Percentiles rank a stretch among this genome's conserved stretches.
Evolutionary conservation across 192 early-diverging fungal genomes (phyloP).

Genomic region (Coemansia sp.): DNA sequence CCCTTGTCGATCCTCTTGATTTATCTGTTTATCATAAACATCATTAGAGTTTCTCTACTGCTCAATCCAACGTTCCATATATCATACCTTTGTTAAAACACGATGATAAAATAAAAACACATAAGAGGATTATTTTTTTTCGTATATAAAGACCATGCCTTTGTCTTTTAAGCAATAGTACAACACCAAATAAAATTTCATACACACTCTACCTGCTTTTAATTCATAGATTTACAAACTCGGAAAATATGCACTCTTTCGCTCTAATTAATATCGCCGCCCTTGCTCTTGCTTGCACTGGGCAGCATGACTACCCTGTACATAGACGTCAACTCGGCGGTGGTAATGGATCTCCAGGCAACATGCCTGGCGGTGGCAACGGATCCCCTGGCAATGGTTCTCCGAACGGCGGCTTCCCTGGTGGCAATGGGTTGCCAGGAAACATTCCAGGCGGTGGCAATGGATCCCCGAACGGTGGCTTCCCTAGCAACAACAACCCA

Average conservation of each 20-base stretch:
- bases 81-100: background rate
- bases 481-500: background rate
- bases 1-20: background rate
- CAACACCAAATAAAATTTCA: background rate
- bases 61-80: background rate
- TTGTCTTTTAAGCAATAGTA: background rate
- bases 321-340: background rate
- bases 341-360: background rate
- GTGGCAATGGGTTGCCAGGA: background rate
- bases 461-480: background rate
- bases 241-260: background rate
- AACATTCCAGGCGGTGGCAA: background rate
- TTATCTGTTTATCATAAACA: background rate
- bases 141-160: background rate
- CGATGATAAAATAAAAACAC: background rate
- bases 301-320: background rate
- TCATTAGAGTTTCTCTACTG: constrained; percentile 1
- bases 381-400: background rate
- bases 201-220: constrained; percentile 5
- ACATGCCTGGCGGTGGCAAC: background rate
- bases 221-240: background rate
- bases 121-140: no score
- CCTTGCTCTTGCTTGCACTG: background rate
- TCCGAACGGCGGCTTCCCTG: background rate
- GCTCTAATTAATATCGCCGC: background rate